Evolutionary conservation across 2,329 filamentous ascomycete genomes (phyloP).

Genomic region (Phyllosticta capitalensis): DNA sequence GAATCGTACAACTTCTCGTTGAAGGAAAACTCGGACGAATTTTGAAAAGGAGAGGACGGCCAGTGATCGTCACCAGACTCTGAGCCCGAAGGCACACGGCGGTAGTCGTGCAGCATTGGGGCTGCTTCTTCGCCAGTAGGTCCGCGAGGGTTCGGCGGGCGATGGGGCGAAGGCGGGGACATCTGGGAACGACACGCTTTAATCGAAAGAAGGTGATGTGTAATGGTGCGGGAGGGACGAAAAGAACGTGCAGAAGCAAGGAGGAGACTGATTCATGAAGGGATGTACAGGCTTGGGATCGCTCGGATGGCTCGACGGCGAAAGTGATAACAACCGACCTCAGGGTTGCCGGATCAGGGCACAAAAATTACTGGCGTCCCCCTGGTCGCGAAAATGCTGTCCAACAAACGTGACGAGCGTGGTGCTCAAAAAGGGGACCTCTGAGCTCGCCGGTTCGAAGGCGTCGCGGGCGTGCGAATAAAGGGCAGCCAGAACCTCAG

Average conservation of each 20-base stretch:
- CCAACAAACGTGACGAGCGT: neutral
- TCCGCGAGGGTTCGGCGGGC: neutral
- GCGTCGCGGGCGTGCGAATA: neutral
- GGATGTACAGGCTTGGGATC: conserved; percentile 1
- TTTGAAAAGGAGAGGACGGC: neutral
- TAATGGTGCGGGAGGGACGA: neutral
- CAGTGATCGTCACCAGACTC: neutral
- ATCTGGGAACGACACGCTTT: neutral
- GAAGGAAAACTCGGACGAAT: neutral
- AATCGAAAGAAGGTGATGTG: neutral
- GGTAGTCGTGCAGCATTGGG: conserved; percentile 5
- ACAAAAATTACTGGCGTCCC: neutral
- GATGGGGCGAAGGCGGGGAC: neutral
- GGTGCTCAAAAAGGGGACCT: neutral
- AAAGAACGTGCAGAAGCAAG: conserved; percentile 8
- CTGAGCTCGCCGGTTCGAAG: neutral
- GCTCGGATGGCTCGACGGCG: neutral
- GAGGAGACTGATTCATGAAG: neutral
- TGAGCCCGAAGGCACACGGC: neutral
- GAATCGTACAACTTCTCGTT: neutral
- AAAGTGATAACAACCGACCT: neutral
- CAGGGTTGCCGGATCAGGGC: neutral
- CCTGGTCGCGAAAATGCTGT: neutral
- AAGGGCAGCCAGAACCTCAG: neutral
- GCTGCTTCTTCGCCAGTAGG: neutral